A percentile compares a stretch with the other conserved stretches of the same genome.
Evolutionary conservation across 208 protist genomes (phyloP).

Genomic region (Naegleria fowleri): DNA sequence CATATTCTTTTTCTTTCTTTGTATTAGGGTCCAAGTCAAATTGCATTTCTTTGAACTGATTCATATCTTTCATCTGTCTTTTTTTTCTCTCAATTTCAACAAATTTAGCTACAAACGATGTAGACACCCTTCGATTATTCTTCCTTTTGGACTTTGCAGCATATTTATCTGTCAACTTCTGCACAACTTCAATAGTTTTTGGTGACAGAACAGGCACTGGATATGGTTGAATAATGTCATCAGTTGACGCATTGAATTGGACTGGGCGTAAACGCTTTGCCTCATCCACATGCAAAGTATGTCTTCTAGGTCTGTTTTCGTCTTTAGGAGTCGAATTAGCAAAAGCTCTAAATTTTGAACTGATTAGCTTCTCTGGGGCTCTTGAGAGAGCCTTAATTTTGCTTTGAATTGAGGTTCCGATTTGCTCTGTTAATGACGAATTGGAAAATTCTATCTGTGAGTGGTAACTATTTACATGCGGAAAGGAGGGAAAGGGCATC

Average conservation of each 20-base stretch:
- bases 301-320: background rate
- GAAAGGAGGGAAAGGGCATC: too few relatives aligned
- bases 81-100: background rate
- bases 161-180: background rate
- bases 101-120: background rate
- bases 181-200: background rate
- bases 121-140: background rate
- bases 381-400: too few relatives aligned
- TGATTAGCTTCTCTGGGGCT: too few relatives aligned
- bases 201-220: background rate
- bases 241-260: background rate
- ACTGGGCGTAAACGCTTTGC: background rate
- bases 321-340: background rate
- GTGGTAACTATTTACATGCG: too few relatives aligned
- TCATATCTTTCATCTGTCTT: background rate
- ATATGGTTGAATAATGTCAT: background rate
- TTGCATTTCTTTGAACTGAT: background rate
- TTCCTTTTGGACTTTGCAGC: background rate
- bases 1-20: background rate
- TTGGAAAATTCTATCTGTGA: too few relatives aligned
- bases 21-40: background rate
- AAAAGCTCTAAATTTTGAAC: too few relatives aligned
- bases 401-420: too few relatives aligned
- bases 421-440: too few relatives aligned
- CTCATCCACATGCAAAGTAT: background rate